Percentiles rank a stretch among this genome's conserved stretches.
Conservation (phyloP, 2,329 filamentous ascomycete genomes). For the Talaromyces funiculosus region DNA sequence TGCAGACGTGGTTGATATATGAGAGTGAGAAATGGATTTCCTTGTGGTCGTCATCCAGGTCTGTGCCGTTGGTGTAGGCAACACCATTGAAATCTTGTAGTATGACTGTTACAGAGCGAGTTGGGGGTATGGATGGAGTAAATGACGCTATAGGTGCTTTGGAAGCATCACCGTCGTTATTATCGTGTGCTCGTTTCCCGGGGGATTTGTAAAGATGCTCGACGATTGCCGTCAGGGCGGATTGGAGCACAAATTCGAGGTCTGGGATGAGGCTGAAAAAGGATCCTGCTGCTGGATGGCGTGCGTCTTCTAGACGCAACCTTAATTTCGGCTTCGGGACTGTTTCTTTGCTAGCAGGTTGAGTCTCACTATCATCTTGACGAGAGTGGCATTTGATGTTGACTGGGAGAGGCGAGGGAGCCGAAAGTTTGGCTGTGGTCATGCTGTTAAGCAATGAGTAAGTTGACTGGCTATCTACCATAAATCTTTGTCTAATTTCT, state of each 20-base stretch:
- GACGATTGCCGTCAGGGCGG: constrained; percentile 63
- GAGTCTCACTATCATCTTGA: neutral
- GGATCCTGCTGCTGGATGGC: constrained; percentile 53
- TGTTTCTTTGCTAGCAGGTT: neutral
- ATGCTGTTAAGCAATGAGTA: neutral
- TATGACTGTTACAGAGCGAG: constrained; percentile 78
- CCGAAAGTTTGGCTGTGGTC: constrained; percentile 1
- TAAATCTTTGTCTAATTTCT: too few species aligned
- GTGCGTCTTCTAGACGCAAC: constrained; percentile 39
- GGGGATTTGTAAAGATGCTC: constrained; percentile 60
- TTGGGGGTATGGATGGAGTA: constrained; percentile 47
- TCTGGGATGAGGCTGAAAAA: constrained; percentile 66
- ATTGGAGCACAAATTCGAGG: constrained; percentile 52
- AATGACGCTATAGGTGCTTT: constrained; percentile 18
- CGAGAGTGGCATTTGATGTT: neutral
- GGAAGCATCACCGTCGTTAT: neutral
- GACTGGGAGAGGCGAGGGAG: constrained; percentile 9
- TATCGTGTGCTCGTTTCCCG: neutral
- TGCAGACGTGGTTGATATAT: constrained; percentile 54
- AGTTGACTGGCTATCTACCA: neutral
- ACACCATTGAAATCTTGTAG: constrained; percentile 75
- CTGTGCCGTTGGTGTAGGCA: constrained; percentile 77
- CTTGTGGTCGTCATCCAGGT: constrained; percentile 80
- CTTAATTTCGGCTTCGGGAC: constrained; percentile 13
- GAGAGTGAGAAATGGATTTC: constrained; percentile 81